phyloP scores from a whole-genome alignment of 306 rosid species.

The Trifolium fragiferum region DNA sequence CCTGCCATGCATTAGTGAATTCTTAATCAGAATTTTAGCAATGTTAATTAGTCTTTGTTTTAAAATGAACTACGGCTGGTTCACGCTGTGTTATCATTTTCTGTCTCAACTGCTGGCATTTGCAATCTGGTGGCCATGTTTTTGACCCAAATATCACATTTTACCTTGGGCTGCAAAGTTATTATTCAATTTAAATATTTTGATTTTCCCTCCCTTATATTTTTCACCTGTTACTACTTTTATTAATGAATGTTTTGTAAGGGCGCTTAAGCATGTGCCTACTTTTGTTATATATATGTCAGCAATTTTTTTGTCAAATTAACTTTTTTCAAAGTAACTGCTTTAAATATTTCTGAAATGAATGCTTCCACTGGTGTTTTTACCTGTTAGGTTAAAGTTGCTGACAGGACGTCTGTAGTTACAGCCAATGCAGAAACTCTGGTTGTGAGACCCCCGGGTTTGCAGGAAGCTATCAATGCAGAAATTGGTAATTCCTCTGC shows the following conservation, averaged over 20 bases:
- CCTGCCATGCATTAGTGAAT: constrained; percentile 24
- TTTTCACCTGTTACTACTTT: background rate
- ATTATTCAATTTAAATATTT: constrained; percentile 15
- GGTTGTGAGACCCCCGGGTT: constrained; percentile 73
- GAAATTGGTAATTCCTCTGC: constrained; percentile 67
- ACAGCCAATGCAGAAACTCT: constrained; percentile 91
- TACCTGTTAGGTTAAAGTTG: constrained; percentile 73
- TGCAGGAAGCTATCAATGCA: constrained; percentile 75
- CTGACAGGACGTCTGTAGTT: constrained; percentile 70
- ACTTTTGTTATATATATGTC: constrained; percentile 14
- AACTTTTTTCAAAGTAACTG: background rate
- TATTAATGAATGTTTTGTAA: background rate
- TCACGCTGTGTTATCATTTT: constrained; percentile 13
- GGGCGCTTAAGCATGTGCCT: constrained; percentile 27
- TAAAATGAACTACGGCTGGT: background rate
- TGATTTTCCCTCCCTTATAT: constrained; percentile 1
- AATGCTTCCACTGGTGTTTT: constrained; percentile 18
- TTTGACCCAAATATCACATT: constrained; percentile 11
- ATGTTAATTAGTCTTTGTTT: constrained; percentile 23
- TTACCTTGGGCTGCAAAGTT: constrained; percentile 22
- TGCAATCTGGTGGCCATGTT: background rate
- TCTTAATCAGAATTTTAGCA: constrained; percentile 10
- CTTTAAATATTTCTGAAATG: constrained; percentile 9
- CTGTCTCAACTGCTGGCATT: constrained; percentile 7
- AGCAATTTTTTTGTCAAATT: background rate